Evolutionary conservation across 1,139 yeast genomes (phyloP), one percentile per base, ranked within the genome.

Genomic region (Debaryomyces psychrophilus): DNA sequence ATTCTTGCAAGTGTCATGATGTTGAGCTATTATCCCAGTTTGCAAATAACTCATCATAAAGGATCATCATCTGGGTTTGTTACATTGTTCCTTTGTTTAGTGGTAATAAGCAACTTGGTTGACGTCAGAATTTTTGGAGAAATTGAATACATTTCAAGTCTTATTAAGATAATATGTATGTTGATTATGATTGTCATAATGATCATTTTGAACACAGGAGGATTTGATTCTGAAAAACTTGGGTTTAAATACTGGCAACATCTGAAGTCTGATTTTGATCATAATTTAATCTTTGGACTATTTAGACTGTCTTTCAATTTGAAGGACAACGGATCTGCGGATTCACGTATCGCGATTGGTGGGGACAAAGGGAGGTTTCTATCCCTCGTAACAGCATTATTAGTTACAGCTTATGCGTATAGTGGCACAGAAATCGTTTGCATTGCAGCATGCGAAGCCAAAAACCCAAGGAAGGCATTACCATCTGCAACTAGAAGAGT

Each of bases 401-500:
- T 83, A 44, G 80, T 83, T 22, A 85, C 90, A 0, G 75, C 88
- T 0, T 87, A 85, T 59, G 85, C 95, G 0, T 88, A 84, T 57
- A 81, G 85, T 46, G 96, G 96, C 0, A 84, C 92, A 0, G 96
- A 88, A 56, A 82, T 86, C 50, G 95, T 89, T 22, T 85, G 87
- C 54, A 82, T 89, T 49, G 92, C 95, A 1, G 93, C 95, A 1
- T 88, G 93, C 60, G 96, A 90, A 62, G 88, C 93, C 8, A 75
- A 85, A 50, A 86, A 87, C 55, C 96, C 96, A 1, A 75, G 96
- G 51, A 81, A 79, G 51, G 83, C 95, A 0, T 71, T 89, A 22
- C 95, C 95, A 1, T 78, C 84, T 11, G 95, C 95, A 0, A 85
- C 95, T 1, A 81, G 75, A 54, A 73, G 86, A 55, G 89, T 88